Conservation (phyloP, 2,329 filamentous ascomycete genomes). For the Xylaria sp. region DNA sequence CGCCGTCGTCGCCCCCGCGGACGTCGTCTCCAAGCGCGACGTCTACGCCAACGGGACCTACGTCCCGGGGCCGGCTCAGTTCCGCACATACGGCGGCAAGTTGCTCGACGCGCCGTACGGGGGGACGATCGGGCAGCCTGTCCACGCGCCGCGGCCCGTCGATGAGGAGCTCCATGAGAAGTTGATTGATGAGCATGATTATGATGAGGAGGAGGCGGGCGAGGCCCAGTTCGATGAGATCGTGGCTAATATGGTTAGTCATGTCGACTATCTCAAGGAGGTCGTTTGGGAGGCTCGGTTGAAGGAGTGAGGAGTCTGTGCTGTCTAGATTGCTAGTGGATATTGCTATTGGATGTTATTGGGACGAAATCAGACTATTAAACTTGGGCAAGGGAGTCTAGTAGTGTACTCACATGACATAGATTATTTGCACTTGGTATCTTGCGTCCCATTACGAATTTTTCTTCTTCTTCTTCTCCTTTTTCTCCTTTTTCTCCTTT, state of each 20-base stretch:
- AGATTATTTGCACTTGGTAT: no score
- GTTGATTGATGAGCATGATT: background rate
- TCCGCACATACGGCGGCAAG: background rate
- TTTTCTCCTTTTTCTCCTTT: no score
- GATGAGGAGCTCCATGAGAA: background rate
- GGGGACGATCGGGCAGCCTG: background rate
- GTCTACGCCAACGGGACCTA: background rate
- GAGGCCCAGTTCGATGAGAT: background rate
- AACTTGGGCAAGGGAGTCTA: no score
- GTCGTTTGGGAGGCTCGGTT: background rate
- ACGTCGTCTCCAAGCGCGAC: background rate
- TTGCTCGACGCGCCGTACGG: background rate
- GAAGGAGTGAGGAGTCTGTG: background rate
- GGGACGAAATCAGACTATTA: no score
- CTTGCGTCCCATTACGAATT: no score
- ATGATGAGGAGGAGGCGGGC: background rate
- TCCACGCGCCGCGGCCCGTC: background rate
- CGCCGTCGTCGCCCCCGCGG: no score
- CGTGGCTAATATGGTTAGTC: background rate
- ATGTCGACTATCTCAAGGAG: background rate
- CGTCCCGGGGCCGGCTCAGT: background rate
- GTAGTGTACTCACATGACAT: no score
- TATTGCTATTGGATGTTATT: no score
- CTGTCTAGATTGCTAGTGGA: no score
- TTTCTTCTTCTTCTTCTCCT: no score